Base-by-base conservation (phyloP, 352 stramenopile genomes). In the Aphanomyces astaci region DNA sequence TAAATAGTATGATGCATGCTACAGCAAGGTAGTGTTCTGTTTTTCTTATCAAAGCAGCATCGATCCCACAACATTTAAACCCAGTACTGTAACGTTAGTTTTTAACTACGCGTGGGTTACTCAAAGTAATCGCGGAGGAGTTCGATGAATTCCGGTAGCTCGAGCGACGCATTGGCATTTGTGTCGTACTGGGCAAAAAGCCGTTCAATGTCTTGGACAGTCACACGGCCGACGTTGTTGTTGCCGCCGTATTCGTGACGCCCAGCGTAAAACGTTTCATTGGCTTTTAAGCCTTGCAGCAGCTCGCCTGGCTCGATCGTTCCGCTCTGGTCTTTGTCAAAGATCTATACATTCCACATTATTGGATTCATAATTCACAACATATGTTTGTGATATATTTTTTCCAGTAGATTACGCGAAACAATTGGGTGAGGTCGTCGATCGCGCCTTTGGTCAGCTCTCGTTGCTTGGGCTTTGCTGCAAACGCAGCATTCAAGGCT, bases 131-230 rank as follows among this genome's bases (percentile, higher is more conserved):
- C 84, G 13, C 81, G 76, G 60, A 93, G 90, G 43, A 93, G 80
- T 71, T 90, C 80, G 48, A 89, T 82, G 62, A 93, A 93, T 70
- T 93, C 82, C 64, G 79, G 30, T 10, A 93, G 72, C 72, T 93
- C 81, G 36, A 93, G 75, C 4, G 80, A 79, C 27, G 79, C 76
- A 68, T 88, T 93, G 52, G 82, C 81, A 64, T 93, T 83, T 3
- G 77, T 67, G 70, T 92, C 84, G 59, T 90, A 93, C 56, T 79
- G 71, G n/a, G 78, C 80, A 51, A 93, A 86, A 66, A 93, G 89
- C 48, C 80, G 78, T 45, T 71, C 67, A 28, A 93, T 74, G 59
- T 93, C 84, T 4, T 87, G 78, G 25, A 40, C 25, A 2, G 55
- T 30, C 13, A 65, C 36, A 7, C 49, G 55, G 31, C 64, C 31